Percentiles rank a stretch among this genome's conserved stretches.
phyloP scores from a whole-genome alignment of 2,329 filamentous ascomycete species.

The Diaporthe sp. region DNA sequence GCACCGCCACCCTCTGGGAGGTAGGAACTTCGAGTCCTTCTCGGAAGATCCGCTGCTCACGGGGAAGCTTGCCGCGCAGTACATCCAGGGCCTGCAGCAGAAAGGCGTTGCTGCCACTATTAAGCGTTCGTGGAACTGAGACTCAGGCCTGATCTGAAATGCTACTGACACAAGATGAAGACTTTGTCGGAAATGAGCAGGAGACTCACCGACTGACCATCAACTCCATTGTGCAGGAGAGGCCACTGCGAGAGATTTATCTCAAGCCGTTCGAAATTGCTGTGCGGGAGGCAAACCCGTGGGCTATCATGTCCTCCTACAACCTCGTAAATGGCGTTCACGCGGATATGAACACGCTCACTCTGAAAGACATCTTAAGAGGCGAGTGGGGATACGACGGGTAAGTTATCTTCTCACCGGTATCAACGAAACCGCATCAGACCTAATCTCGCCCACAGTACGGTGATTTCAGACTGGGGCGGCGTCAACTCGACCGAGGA shows the following conservation, averaged over 20 bases:
- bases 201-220: slow-evolving; percentile 76
- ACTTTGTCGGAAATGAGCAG: slow-evolving; percentile 80
- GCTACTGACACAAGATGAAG: slow-evolving; percentile 47
- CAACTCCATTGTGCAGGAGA: slow-evolving; percentile 73
- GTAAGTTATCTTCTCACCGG: slow-evolving; percentile 48
- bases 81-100: slow-evolving; percentile 79
- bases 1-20: slow-evolving; percentile 85
- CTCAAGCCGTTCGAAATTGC: slow-evolving; percentile 83
- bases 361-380: slow-evolving; percentile 68
- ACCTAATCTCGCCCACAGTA: slow-evolving; percentile 51
- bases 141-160: slow-evolving; percentile 27
- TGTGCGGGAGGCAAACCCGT: slow-evolving; percentile 75
- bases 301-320: slow-evolving; percentile 78
- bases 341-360: slow-evolving; percentile 67
- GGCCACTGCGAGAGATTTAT: slow-evolving; percentile 77
- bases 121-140: slow-evolving; percentile 68
- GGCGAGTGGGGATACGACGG: slow-evolving; percentile 74
- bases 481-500: slow-evolving; percentile 69
- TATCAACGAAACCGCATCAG: slow-evolving; percentile 20
- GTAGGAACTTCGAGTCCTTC: slow-evolving; percentile 88
- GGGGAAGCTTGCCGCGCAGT: slow-evolving; percentile 78
- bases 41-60: slow-evolving; percentile 86
- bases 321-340: slow-evolving; percentile 76
- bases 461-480: slow-evolving; percentile 71
- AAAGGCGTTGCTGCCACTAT: slow-evolving; percentile 81